Evolutionary conservation across 208 protist genomes (phyloP).

Genomic region (Leishmania braziliensis): DNA sequence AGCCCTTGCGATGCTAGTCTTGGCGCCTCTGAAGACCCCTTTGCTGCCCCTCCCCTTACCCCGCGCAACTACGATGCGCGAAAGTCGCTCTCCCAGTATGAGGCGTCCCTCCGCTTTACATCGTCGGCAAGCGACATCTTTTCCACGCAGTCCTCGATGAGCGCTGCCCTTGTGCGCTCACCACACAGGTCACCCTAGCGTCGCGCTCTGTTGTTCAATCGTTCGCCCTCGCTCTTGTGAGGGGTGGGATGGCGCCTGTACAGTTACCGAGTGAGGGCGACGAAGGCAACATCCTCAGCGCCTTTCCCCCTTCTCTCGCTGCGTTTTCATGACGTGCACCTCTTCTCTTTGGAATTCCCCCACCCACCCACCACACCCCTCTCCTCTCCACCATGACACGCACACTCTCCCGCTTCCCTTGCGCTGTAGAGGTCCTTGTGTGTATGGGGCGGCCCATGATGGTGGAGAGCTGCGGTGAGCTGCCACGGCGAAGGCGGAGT

Average conservation of each 20-base stretch:
- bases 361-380: neutral
- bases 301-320: neutral
- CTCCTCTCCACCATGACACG: neutral
- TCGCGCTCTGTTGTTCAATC: neutral
- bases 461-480: neutral
- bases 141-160: conserved; percentile 13
- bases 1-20: conserved; percentile 9
- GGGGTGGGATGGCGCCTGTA: neutral
- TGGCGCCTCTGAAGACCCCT: neutral
- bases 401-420: neutral
- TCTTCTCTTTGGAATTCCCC: neutral
- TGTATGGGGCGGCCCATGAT: neutral
- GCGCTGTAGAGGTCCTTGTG: neutral
- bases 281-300: neutral
- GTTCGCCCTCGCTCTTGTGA: neutral
- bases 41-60: conserved; percentile 16
- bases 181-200: conserved; percentile 9
- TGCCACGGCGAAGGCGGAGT: neutral
- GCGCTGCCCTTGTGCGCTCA: neutral
- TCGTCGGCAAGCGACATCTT: conserved; percentile 29
- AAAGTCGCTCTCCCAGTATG: conserved; percentile 13
- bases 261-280: neutral
- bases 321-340: neutral
- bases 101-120: conserved; percentile 14
- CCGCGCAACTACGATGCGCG: conserved; percentile 31